A percentile compares a stretch with the other conserved stretches of the same genome.
Conservation (phyloP, 805 yeast species). For the Metschnikowia amazonensis region DNA sequence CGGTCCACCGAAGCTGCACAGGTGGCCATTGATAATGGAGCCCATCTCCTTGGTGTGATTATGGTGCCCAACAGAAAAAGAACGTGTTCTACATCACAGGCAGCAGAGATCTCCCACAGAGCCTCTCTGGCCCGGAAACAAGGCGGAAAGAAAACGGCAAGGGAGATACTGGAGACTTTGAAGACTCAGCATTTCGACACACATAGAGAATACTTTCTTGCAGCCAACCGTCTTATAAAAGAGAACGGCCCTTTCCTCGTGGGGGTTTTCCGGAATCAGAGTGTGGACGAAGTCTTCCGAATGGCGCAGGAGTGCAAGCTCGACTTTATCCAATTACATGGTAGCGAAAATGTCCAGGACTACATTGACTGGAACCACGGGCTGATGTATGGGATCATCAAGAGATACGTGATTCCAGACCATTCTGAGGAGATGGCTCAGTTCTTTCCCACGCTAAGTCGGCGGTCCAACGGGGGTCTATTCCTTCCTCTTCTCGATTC, state of each 20-base stretch:
- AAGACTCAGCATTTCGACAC: constrained; percentile 11
- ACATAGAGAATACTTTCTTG: constrained; percentile 30
- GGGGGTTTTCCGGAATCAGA: constrained; percentile 88
- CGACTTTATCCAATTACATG: constrained; percentile 89
- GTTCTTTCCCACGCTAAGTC: constrained; percentile 11
- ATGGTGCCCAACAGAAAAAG: constrained; percentile 80
- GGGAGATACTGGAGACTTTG: constrained; percentile 17
- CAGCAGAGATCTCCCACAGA: constrained; percentile 24
- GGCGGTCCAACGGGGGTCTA: constrained; percentile 30
- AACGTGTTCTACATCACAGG: constrained; percentile 47
- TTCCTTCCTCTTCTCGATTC: constrained; percentile 72
- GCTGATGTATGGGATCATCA: constrained; percentile 57
- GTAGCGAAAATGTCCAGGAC: constrained; percentile 53
- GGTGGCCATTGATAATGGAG: constrained; percentile 66
- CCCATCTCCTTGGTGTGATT: constrained; percentile 78
- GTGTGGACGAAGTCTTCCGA: constrained; percentile 54
- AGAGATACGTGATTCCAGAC: constrained; percentile 61
- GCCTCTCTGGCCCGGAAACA: constrained; percentile 24
- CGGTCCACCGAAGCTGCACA: constrained; percentile 63
- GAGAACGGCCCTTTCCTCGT: constrained; percentile 66
- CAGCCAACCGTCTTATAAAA: constrained; percentile 22
- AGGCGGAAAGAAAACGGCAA: constrained; percentile 17
- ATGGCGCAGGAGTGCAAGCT: constrained; percentile 44
- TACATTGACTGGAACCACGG: constrained; percentile 41
- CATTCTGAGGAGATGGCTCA: constrained; percentile 41